A percentile compares a stretch with the other conserved stretches of the same genome.
phyloP scores from a whole-genome alignment of 345 rosid species.

The Sonneratia alba region DNA sequence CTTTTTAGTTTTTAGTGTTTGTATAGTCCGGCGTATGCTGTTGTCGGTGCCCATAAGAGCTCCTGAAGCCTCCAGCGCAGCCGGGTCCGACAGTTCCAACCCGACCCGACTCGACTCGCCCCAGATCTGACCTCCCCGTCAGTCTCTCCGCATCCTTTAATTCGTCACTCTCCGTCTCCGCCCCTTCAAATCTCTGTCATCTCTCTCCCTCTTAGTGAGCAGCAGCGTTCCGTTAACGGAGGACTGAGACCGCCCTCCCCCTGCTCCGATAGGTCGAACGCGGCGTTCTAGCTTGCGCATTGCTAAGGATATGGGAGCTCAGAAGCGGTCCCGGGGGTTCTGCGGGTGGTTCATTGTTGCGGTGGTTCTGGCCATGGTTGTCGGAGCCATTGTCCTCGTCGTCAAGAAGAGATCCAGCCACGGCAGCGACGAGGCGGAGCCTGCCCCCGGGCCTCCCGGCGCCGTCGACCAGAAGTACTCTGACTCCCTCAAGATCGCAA shows the following conservation, averaged over 20 bases:
- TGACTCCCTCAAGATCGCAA: conserved; percentile 65
- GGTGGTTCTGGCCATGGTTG: conserved; percentile 38
- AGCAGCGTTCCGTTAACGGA: background rate
- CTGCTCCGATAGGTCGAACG: conserved; percentile 1
- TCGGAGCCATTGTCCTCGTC: conserved; percentile 45
- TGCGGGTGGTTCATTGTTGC: conserved; percentile 64
- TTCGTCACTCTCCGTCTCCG: background rate
- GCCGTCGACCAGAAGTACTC: conserved; percentile 67
- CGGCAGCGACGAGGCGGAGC: conserved; percentile 29
- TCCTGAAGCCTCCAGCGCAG: background rate
- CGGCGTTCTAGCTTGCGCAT: background rate
- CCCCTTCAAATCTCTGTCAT: background rate
- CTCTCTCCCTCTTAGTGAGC: background rate
- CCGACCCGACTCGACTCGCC: conserved; percentile 3
- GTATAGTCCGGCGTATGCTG: background rate
- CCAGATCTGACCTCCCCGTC: conserved; percentile 8
- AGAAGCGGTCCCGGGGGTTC: conserved; percentile 50
- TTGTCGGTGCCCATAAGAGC: conserved; percentile 3
- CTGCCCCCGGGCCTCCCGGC: conserved; percentile 86
- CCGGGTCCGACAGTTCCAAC: background rate
- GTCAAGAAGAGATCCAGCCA: conserved; percentile 40
- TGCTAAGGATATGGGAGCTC: conserved; percentile 41
- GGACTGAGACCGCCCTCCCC: background rate
- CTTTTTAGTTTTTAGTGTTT: background rate
- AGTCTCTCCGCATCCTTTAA: conserved; percentile 4